Percentiles rank a stretch among this genome's conserved stretches.
phyloP scores from a whole-genome alignment of 2,329 filamentous ascomycete genomes.

The Colletotrichum somersetense region DNA sequence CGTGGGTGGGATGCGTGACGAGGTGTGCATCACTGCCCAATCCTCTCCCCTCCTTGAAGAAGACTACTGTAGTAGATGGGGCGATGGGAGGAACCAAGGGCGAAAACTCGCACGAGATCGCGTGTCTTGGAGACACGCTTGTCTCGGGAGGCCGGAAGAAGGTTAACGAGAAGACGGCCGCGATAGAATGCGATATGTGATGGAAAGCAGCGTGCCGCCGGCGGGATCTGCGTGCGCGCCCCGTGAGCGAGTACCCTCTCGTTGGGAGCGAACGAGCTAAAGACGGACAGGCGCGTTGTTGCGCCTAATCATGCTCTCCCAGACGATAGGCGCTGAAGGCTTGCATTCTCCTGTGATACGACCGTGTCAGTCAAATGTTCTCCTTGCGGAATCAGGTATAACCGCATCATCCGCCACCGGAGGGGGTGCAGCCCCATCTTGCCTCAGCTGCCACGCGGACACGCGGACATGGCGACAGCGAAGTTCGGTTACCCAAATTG shows the following conservation, averaged over 20 bases:
- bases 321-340: constrained; percentile 51
- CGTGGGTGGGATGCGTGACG: not conserved
- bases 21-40: not conserved
- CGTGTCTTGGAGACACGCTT: not conserved
- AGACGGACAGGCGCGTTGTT: constrained; percentile 46
- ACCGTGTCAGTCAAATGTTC: constrained; percentile 17
- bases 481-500: constrained; percentile 7
- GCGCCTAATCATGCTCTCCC: constrained; percentile 55
- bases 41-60: not conserved
- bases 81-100: not conserved
- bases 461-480: not conserved
- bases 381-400: not conserved
- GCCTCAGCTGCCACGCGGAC: not conserved
- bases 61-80: not conserved
- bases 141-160: constrained; percentile 16
- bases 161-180: not conserved
- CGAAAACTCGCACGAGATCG: not conserved
- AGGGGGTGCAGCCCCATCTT: not conserved
- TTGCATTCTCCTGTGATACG: constrained; percentile 52
- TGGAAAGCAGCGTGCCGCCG: not conserved
- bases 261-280: constrained; percentile 1
- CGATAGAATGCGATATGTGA: constrained; percentile 26
- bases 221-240: constrained; percentile 18
- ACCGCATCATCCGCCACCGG: not conserved
- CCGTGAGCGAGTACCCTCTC: no score